Evolutionary conservation across 257 asterid species (phyloP).

Genomic region (Penstemon davidsonii): DNA sequence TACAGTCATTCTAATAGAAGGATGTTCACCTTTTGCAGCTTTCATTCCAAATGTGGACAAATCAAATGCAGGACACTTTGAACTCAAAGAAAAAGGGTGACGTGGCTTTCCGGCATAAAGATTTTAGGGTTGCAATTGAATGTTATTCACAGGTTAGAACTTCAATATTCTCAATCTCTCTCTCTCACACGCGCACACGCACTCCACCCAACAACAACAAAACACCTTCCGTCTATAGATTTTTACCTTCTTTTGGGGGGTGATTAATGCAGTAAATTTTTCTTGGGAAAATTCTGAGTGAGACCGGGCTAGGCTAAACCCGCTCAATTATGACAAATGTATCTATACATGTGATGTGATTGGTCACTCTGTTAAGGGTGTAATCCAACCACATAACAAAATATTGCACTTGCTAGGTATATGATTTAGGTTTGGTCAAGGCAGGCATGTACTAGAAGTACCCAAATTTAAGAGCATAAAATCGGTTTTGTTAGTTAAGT

Average conservation of each 20-base stretch:
- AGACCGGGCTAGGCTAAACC: no score
- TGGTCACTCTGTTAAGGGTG: no score
- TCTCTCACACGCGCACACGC: no score
- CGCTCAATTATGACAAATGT: neutral
- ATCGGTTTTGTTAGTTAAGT: no score
- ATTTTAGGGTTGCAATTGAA: constrained; percentile 52
- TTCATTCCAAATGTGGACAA: constrained; percentile 80
- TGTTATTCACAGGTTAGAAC: constrained; percentile 56
- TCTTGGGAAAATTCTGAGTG: no score
- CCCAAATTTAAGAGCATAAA: no score
- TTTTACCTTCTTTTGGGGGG: neutral
- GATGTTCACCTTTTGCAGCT: constrained; percentile 39
- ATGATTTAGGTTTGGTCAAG: no score
- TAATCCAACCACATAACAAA: no score
- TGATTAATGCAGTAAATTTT: no score
- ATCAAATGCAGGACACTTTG: constrained; percentile 75
- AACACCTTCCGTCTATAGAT: neutral
- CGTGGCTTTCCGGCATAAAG: constrained; percentile 61
- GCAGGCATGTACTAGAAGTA: no score
- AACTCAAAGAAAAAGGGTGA: constrained; percentile 73
- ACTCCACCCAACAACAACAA: no score
- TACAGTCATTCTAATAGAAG: constrained; percentile 10
- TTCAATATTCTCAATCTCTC: neutral
- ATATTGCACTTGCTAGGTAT: no score
- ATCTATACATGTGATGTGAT: neutral